These are phyloP conservation scores for Saturnispora saitoi DNA, from an alignment of 805 yeast genomes.

Conservation along the genomic window DNA sequence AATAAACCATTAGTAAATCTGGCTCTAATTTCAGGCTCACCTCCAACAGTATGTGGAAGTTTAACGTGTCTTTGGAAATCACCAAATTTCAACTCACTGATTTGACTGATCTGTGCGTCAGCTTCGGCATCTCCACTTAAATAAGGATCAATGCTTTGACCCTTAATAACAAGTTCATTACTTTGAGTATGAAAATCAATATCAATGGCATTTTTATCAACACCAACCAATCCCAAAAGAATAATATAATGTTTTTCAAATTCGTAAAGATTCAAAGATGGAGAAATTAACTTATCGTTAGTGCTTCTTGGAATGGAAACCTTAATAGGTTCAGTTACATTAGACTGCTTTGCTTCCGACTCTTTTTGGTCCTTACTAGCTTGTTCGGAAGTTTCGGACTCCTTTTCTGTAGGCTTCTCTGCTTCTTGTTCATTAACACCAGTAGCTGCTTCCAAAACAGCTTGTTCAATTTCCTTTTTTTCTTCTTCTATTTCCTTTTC, in stretches of 20 bases:
- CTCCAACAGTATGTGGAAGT: conserved; percentile 44
- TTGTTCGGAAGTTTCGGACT: neutral
- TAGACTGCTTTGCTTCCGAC: neutral
- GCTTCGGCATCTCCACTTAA: conserved; percentile 28
- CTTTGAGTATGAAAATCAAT: conserved; percentile 53
- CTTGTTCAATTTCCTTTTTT: neutral
- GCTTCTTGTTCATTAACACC: neutral
- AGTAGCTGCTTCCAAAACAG: no score
- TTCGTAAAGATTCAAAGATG: conserved; percentile 52
- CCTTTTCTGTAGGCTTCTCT: neutral
- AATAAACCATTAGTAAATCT: conserved; percentile 46
- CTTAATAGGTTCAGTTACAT: conserved; percentile 32
- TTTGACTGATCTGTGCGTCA: conserved; percentile 30
- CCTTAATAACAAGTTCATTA: conserved; percentile 45
- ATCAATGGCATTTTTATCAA: conserved; percentile 41
- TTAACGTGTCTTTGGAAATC: conserved; percentile 48
- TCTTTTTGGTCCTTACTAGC: neutral
- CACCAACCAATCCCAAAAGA: conserved; percentile 52
- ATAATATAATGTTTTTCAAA: conserved; percentile 37
- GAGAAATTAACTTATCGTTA: conserved; percentile 42
- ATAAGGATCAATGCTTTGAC: conserved; percentile 34
- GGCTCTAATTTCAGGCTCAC: conserved; percentile 47
- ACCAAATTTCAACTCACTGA: conserved; percentile 49
- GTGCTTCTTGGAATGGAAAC: conserved; percentile 38
- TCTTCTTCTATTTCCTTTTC: neutral